phyloP scores from a whole-genome alignment of 176 grass and related monocot species.

The Eleusine coracana region DNA sequence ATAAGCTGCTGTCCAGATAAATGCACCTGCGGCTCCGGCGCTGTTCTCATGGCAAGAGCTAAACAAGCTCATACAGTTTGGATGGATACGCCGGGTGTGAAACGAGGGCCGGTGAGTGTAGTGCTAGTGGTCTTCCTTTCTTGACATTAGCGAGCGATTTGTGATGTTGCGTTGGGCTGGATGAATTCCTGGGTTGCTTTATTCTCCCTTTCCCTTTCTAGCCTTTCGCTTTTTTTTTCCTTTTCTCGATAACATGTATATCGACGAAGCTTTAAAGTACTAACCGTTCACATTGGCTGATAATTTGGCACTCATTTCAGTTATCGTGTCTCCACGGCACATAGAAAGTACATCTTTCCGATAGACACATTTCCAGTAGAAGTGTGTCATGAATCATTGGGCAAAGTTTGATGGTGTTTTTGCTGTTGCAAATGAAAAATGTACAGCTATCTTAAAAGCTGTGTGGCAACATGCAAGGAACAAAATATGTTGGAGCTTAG shows the following conservation, averaged over 20 bases:
- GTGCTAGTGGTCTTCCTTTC: slow-evolving; percentile 32
- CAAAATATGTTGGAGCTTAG: not conserved
- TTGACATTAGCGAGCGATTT: slow-evolving; percentile 1
- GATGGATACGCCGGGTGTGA: slow-evolving; percentile 32
- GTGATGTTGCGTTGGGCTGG: slow-evolving; percentile 30
- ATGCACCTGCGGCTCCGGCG: too few species aligned
- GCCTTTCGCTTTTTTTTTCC: not conserved
- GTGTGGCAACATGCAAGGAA: not conserved
- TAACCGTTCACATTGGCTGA: slow-evolving; percentile 14
- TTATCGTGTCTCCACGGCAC: not conserved
- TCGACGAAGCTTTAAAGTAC: not conserved
- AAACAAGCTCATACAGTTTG: not conserved
- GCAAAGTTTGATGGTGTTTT: not conserved
- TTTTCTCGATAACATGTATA: not conserved
- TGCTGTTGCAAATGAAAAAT: not conserved
- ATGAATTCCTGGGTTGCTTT: not conserved
- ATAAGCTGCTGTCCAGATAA: too few species aligned
- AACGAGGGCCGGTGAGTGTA: slow-evolving; percentile 26
- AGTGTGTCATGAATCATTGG: not conserved
- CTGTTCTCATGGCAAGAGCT: too few species aligned
- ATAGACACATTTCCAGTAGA: not conserved
- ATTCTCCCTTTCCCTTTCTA: not conserved
- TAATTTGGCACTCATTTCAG: not conserved
- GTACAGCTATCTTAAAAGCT: not conserved
- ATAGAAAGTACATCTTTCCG: too few species aligned